Evolutionary conservation across 1,284 basidiomycete species (phyloP).

Genomic region (Tremellales sp.): DNA sequence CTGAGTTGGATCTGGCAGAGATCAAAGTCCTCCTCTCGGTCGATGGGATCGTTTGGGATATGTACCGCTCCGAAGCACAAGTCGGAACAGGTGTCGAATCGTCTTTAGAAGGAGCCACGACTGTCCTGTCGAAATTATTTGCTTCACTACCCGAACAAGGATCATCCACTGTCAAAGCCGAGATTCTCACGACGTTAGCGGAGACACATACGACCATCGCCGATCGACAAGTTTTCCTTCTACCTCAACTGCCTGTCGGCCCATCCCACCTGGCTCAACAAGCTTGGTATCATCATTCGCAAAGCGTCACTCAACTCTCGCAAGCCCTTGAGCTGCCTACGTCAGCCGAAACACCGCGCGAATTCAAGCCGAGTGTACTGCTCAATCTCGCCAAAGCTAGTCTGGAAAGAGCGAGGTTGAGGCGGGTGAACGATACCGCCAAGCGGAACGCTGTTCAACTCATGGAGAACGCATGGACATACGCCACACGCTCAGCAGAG

Average conservation of each 20-base stretch:
- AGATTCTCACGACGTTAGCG: constrained; percentile 34
- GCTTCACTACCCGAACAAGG: constrained; percentile 25
- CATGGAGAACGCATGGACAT: constrained; percentile 38
- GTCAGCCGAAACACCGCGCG: constrained; percentile 23
- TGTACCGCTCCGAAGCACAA: constrained; percentile 25
- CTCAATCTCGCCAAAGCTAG: constrained; percentile 27
- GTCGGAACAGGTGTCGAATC: constrained; percentile 25
- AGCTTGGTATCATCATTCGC: constrained; percentile 34
- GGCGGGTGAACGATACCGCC: constrained; percentile 32
- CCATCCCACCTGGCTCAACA: constrained; percentile 28
- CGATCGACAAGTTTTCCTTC: constrained; percentile 25
- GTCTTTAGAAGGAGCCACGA: constrained; percentile 30
- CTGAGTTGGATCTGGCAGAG: constrained; percentile 41
- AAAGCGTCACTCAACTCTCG: constrained; percentile 28
- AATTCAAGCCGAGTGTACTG: constrained; percentile 34
- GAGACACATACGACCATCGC: constrained; percentile 34
- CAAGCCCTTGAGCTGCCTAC: constrained; percentile 32
- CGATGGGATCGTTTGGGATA: constrained; percentile 41
- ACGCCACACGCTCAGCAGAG: constrained; percentile 31
- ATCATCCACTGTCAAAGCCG: constrained; percentile 24
- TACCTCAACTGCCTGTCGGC: constrained; percentile 23
- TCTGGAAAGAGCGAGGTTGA: constrained; percentile 31
- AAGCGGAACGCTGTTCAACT: constrained; percentile 34
- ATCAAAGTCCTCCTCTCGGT: constrained; percentile 38
- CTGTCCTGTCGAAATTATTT: constrained; percentile 27